A percentile compares a stretch with the other conserved stretches of the same genome.
These are phyloP conservation scores for Paragyromitra xinjiangensis DNA, from an alignment of 495 filamentous ascomycete genomes.

Conservation along the genomic window DNA sequence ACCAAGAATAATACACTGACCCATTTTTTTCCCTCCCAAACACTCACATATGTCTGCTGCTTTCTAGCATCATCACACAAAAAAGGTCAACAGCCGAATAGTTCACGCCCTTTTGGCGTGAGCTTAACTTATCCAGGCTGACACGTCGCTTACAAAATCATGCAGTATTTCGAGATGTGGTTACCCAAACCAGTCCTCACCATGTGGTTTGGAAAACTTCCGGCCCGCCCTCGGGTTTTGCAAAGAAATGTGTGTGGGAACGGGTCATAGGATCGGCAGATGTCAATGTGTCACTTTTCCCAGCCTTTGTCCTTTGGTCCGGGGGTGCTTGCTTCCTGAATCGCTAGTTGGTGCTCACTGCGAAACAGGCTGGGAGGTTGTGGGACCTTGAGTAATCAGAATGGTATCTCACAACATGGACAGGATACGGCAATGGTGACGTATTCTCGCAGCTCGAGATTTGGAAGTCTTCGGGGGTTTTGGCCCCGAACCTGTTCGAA, in stretches of 20 bases:
- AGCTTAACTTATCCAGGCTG: neutral
- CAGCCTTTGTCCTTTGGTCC: neutral
- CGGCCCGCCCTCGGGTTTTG: neutral
- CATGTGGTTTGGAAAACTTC: neutral
- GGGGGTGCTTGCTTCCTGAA: neutral
- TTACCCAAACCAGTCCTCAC: neutral
- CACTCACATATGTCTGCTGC: neutral
- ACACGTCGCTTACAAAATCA: neutral
- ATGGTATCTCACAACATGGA: neutral
- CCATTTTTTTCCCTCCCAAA: neutral
- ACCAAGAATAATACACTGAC: neutral
- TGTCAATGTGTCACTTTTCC: neutral
- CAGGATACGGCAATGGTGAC: neutral
- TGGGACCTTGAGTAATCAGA: neutral
- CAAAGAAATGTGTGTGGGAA: neutral
- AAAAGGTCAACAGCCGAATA: neutral
- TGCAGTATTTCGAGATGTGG: neutral
- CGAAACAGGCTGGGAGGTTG: neutral
- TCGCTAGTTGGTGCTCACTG: neutral
- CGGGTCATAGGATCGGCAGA: neutral
- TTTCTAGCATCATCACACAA: neutral
- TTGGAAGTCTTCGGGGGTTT: neutral
- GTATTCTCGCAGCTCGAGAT: neutral
- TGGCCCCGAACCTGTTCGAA: neutral
- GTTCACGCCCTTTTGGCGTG: neutral